A percentile compares a stretch with the other conserved stretches of the same genome.
These are phyloP conservation scores for Colletotrichum sp. DNA, from an alignment of 2,329 filamentous ascomycete genomes.

Conservation along the genomic window DNA sequence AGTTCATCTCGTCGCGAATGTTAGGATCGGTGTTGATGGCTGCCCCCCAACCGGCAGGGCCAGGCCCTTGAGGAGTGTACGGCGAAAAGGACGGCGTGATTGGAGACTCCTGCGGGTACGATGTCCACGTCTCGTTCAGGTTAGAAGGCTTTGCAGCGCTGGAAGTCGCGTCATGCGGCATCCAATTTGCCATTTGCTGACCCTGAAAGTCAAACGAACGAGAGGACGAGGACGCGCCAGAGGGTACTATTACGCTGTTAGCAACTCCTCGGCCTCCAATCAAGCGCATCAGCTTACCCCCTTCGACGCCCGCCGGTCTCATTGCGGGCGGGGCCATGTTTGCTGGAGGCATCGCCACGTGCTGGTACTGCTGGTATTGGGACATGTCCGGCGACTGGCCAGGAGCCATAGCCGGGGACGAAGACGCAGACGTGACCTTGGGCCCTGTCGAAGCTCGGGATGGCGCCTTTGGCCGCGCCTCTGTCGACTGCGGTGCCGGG, in stretches of 20 bases:
- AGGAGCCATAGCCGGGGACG: slow-evolving; percentile 51
- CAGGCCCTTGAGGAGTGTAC: slow-evolving; percentile 47
- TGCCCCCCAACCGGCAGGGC: slow-evolving; percentile 46
- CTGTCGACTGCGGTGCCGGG: slow-evolving; percentile 46
- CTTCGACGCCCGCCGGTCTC: slow-evolving; percentile 42
- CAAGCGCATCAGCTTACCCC: slow-evolving; percentile 40
- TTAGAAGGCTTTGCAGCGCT: slow-evolving; percentile 47
- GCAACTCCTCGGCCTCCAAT: slow-evolving; percentile 4
- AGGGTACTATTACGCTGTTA: slow-evolving; percentile 36
- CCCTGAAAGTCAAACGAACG: slow-evolving; percentile 43
- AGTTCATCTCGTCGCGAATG: slow-evolving; percentile 49
- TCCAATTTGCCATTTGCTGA: slow-evolving; percentile 47
- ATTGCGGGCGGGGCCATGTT: slow-evolving; percentile 49
- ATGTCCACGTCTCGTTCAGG: slow-evolving; percentile 51
- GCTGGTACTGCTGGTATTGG: slow-evolving; percentile 44
- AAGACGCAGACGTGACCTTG: slow-evolving; percentile 49
- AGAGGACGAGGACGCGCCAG: slow-evolving; percentile 32
- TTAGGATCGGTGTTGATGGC: slow-evolving; percentile 41
- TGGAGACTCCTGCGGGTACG: slow-evolving; percentile 55
- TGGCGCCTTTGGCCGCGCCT: slow-evolving; percentile 47
- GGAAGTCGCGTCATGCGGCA: slow-evolving; percentile 45
- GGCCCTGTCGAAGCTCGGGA: slow-evolving; percentile 43
- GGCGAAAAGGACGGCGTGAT: slow-evolving; percentile 56
- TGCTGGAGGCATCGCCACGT: slow-evolving; percentile 48
- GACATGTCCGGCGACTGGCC: slow-evolving; percentile 47